These are phyloP conservation scores for Hypoxylon trugodes DNA, from an alignment of 495 filamentous ascomycete species.

Conservation along the genomic window DNA sequence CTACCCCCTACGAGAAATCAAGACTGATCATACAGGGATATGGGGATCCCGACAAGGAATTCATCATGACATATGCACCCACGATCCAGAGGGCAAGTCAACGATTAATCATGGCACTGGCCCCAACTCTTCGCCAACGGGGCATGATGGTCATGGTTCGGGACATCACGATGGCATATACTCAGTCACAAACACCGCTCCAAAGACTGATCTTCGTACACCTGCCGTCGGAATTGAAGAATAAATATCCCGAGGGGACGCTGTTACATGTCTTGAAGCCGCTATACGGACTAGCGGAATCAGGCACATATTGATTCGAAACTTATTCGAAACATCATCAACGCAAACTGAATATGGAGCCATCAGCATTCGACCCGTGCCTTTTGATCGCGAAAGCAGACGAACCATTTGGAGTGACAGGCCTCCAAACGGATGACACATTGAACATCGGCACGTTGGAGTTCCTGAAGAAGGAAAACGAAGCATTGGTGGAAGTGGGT, in stretches of 20 bases:
- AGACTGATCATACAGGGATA: constrained; percentile 10
- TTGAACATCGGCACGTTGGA: background rate
- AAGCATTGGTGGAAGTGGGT: background rate
- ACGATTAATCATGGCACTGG: background rate
- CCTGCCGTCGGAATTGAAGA: too few relatives aligned
- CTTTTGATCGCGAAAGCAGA: background rate
- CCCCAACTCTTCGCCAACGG: background rate
- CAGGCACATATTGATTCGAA: background rate
- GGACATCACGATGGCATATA: too few relatives aligned
- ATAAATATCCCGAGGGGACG: background rate
- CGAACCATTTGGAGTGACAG: background rate
- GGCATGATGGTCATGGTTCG: background rate
- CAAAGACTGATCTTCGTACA: too few relatives aligned
- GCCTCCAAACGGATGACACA: background rate
- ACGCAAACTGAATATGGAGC: background rate
- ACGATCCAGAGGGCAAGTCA: constrained; percentile 10
- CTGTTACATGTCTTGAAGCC: background rate
- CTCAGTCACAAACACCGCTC: too few relatives aligned
- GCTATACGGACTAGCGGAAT: background rate
- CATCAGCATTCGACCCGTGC: background rate
- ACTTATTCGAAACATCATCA: background rate
- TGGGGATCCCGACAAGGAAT: constrained; percentile 3
- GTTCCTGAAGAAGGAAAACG: background rate
- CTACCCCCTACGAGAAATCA: constrained; percentile 11
- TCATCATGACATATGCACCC: constrained; percentile 4